phyloP scores from a whole-genome alignment of 1,284 basidiomycete genomes.

The Porodaedalea pini region DNA sequence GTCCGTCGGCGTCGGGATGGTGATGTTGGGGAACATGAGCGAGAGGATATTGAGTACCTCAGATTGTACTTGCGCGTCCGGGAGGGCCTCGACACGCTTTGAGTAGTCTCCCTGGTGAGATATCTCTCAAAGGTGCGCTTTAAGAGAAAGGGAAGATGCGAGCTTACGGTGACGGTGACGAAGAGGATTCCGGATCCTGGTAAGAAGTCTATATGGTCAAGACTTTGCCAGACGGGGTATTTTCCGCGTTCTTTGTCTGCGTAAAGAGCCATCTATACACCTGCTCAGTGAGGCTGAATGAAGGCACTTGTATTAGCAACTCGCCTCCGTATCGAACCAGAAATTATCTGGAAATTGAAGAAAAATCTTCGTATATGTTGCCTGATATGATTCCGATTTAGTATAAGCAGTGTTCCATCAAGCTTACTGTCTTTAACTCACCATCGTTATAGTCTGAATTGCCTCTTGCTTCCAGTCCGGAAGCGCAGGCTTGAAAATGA shows the following conservation, averaged over 20 bases:
- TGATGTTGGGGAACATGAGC: conserved; percentile 52
- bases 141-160: background rate
- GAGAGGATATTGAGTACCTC: conserved; percentile 55
- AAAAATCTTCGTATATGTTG: conserved; percentile 70
- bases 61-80: conserved; percentile 43
- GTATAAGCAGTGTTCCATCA: background rate
- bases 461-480: conserved; percentile 67
- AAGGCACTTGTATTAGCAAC: background rate
- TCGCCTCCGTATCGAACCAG: conserved; percentile 67
- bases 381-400: conserved; percentile 32
- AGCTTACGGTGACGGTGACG: conserved; percentile 62
- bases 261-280: conserved; percentile 54
- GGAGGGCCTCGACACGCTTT: conserved; percentile 51
- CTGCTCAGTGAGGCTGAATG: background rate
- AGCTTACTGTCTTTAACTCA: conserved; percentile 23
- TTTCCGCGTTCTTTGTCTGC: conserved; percentile 60
- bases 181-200: conserved; percentile 61
- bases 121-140: background rate
- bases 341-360: conserved; percentile 61
- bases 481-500: conserved; percentile 50
- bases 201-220: conserved; percentile 58
- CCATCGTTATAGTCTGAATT: conserved; percentile 64
- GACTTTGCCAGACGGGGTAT: conserved; percentile 68
- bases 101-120: conserved; percentile 50
- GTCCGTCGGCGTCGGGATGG: conserved; percentile 49